Evolutionary conservation across 1,284 basidiomycete genomes (phyloP), one percentile per base, ranked within the genome.

Genomic region (Cutaneotrichosporon daszewskae): DNA sequence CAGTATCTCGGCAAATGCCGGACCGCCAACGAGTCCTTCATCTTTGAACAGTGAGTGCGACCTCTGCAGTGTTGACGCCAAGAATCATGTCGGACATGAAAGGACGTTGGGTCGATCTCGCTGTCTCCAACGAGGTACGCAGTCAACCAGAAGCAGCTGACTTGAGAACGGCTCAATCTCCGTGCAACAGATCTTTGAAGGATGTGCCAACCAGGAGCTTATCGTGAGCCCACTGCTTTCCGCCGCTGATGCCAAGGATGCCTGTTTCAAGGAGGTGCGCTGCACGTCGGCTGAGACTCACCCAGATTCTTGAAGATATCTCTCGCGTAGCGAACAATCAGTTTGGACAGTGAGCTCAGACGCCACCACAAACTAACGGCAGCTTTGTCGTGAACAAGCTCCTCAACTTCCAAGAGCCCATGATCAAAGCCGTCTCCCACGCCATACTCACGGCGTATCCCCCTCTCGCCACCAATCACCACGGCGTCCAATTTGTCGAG

Each of bases 371-470:
- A n/a, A 11, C 39, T 36, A 6, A 20, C n/a, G 11, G 0, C 38
- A 68, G 65, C 53, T 68, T 64, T 40, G 56, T 64, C 26, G 45
- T 68, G 36, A 61, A 62, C 39, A 66, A 65, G 40, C 59, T 68
- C 16, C 47, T 66, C 38, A 49, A 49, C 16, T 47, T 62, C 29
- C 51, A 58, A 18, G 54, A 55, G 36, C 33, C 46, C 1, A 58
- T 59, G 19, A 55, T 57, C 40, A 61, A 50, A 17, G 45, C 38
- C 4, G 48, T 50, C 7, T 47, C 52, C 5, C 37, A 62, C 14
- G 62, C 62, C 3, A 60, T 68, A 39, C 46, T 68, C n/a, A 53
- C 49, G 1, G 54, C 61, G 2, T 65, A 66, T 40, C 66, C 66
- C 0, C 66, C 66, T 4, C 60, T 66, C 5, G 64, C 64, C 3